Evolutionary conservation across 371 early-diverging fungal species (phyloP).

Genomic region (Choanephora cucurbitarum): DNA sequence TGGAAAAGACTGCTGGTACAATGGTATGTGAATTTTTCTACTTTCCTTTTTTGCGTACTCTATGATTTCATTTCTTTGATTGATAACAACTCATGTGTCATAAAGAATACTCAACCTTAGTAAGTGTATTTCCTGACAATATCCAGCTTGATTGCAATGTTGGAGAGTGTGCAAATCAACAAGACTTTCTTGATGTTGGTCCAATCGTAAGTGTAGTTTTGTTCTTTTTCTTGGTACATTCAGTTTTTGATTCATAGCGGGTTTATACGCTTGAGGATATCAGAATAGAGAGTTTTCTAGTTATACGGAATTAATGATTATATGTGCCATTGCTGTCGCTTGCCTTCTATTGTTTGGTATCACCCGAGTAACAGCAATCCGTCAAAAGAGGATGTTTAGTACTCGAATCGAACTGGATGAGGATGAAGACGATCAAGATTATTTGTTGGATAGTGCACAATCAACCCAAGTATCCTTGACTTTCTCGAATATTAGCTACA

Average conservation of each 20-base stretch:
- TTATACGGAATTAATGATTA: constrained; percentile 40
- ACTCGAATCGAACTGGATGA: constrained; percentile 34
- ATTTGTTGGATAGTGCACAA: constrained; percentile 11
- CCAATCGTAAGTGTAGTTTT: constrained; percentile 32
- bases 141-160: constrained; percentile 54
- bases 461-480: constrained; percentile 28
- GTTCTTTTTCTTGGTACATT: neutral
- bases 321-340: constrained; percentile 31
- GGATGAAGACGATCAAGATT: constrained; percentile 26
- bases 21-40: constrained; percentile 27
- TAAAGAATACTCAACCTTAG: constrained; percentile 55
- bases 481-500: constrained; percentile 59
- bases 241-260: no score
- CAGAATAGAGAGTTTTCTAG: constrained; percentile 44
- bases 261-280: no score
- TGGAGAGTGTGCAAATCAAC: constrained; percentile 63
- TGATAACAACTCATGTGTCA: no score
- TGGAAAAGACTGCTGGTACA: constrained; percentile 62
- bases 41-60: neutral
- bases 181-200: constrained; percentile 41
- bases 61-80: constrained; percentile 7
- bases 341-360: constrained; percentile 31
- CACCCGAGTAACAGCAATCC: constrained; percentile 31
- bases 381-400: constrained; percentile 44
- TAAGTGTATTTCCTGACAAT: constrained; percentile 58